Evolutionary conservation across 169 alveolate species (phyloP), one percentile per base, ranked within the genome.

Genomic region (Eimeria brunetti): DNA sequence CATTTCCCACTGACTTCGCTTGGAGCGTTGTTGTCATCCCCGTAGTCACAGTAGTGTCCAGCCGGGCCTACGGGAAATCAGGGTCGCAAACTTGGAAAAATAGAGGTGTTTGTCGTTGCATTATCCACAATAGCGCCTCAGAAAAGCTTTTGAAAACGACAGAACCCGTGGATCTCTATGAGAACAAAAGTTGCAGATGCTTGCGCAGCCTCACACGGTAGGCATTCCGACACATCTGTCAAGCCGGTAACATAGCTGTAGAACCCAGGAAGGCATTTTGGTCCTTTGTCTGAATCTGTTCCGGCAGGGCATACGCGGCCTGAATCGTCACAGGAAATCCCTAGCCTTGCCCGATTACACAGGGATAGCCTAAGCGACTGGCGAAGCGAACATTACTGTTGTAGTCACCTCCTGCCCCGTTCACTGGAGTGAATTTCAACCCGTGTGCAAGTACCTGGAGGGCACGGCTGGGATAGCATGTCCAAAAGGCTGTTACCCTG

Each of bases 271-370:
- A 64, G 89, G 44, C 95, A 91, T 62, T 85, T 85, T 9, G 81
- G 92, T 41, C 92, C 92, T 41, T 41, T 85, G 7, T 60, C 92
- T 60, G 92, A 85, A 44, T 18, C 69, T 11, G 92, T 85, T 9
- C 92, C 92, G 36, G 92, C 92, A 38, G 92, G 92, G 49, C 92
- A 85, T 11, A 85, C 92, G 46, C 92, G 92, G 44, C 92, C 92
- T 85, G 80, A 30, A 33, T 49, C 36, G n/a, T 12, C 46, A 2
- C 49, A 33, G n/a, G 24, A 69, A 69, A 7, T 9, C 30, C 0
- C 1, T 69, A 16, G 51, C 12, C 49, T 33, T 33, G n/a, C 12
- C 80, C 20, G n/a, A 36, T 0, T 36, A 33, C 33, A 33, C 80
- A 36, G 27, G 69, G 80, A 33, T 4, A 33, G 44, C 8, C 20